Percentiles rank a stretch among this genome's conserved stretches.
phyloP scores from a whole-genome alignment of 176 grass and related monocot species.

The Oryza glaberrima region DNA sequence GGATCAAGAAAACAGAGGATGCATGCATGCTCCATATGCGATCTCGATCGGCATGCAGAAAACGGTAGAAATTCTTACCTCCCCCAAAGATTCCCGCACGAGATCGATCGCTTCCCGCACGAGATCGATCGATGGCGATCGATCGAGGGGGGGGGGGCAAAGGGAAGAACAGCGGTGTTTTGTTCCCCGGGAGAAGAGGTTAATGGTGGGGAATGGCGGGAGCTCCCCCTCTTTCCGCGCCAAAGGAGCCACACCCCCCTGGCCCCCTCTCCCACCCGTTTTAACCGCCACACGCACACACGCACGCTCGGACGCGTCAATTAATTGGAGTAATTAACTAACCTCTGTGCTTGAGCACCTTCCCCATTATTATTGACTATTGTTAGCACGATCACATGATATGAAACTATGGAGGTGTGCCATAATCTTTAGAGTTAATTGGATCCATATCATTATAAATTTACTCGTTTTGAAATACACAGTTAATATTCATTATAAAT shows the following conservation, averaged over 20 bases:
- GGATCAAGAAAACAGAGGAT: background rate
- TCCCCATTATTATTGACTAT: no score
- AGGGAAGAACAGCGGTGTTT: conserved; percentile 21
- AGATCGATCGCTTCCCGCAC: background rate
- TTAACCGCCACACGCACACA: conserved; percentile 30
- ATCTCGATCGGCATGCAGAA: background rate
- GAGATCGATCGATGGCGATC: background rate
- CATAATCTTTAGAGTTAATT: no score
- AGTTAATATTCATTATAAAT: no score
- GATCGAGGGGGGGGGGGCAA: background rate
- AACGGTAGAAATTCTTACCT: conserved; percentile 8
- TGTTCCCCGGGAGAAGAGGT: conserved; percentile 24
- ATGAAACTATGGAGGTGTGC: no score
- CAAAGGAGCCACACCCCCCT: conserved; percentile 33
- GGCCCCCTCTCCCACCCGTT: conserved; percentile 25
- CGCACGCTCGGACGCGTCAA: background rate
- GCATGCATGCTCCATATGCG: background rate
- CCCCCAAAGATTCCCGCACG: conserved; percentile 7
- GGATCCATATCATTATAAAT: no score
- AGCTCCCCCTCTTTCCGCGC: conserved; percentile 58
- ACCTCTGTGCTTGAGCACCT: no score
- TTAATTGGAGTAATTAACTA: background rate
- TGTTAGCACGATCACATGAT: no score
- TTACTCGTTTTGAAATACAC: no score
- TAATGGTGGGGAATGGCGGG: conserved; percentile 39